A percentile compares a stretch with the other conserved stretches of the same genome.
These are phyloP conservation scores for Gracilaria caudata DNA, from an alignment of 23 red algal species.

Conservation along the genomic window DNA sequence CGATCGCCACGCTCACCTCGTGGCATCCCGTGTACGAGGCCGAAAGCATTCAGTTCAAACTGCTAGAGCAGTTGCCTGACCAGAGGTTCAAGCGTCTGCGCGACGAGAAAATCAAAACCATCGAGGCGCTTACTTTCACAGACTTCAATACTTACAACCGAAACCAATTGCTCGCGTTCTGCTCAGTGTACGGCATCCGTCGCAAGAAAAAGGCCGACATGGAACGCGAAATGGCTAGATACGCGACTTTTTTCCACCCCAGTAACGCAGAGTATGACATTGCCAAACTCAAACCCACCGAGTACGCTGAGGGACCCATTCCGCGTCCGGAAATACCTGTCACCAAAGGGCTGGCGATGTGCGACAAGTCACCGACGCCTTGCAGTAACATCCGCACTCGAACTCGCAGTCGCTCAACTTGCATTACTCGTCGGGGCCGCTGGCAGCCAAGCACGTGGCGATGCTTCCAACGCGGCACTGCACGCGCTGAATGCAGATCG, in stretches of 20 bases:
- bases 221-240: conserved; percentile 69
- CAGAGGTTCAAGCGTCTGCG: conserved; percentile 64
- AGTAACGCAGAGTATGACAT: conserved; percentile 78
- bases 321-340: conserved; percentile 62
- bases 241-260: conserved; percentile 79
- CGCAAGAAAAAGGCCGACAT: conserved; percentile 79
- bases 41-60: conserved; percentile 58
- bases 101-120: conserved; percentile 71
- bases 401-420: conserved; percentile 5
- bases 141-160: conserved; percentile 75
- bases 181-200: conserved; percentile 70
- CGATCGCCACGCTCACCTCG: conserved; percentile 4
- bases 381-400: conserved; percentile 59
- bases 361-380: conserved; percentile 35
- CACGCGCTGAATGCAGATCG: conserved; percentile 52
- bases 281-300: conserved; percentile 73
- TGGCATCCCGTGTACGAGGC: conserved; percentile 44
- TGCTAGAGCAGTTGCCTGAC: conserved; percentile 64
- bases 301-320: conserved; percentile 73
- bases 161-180: conserved; percentile 79
- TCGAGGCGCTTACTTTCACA: conserved; percentile 75
- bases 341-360: conserved; percentile 64
- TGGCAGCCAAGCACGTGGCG: neutral
- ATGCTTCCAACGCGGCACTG: neutral
- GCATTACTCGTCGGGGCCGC: neutral